These are phyloP conservation scores for Backusella liffmaniae DNA, from an alignment of 192 early-diverging fungal genomes.

Conservation along the genomic window DNA sequence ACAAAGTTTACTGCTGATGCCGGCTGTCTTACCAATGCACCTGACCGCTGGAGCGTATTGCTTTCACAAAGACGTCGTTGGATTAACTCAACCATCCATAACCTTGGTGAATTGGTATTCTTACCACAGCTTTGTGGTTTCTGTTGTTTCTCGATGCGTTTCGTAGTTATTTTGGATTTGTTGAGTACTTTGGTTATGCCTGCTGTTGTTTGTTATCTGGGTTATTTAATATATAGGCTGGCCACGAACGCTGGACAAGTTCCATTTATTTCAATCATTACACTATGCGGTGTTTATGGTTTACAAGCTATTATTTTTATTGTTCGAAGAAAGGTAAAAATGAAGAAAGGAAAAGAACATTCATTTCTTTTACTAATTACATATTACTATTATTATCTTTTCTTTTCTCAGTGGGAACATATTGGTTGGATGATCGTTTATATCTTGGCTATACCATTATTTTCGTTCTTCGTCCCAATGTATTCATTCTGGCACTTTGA, in stretches of 20 bases:
- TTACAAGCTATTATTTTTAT: constrained; percentile 69
- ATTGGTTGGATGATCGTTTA: constrained; percentile 98
- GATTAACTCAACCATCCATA: constrained; percentile 99
- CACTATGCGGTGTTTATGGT: constrained; percentile 83
- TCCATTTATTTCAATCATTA: constrained; percentile 83
- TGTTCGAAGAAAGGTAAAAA: constrained; percentile 67
- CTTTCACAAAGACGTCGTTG: constrained; percentile 98
- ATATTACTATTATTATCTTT: background rate
- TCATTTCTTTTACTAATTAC: background rate
- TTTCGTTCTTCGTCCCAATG: constrained; percentile 74
- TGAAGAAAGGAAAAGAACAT: constrained; percentile 2
- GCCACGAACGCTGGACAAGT: constrained; percentile 53
- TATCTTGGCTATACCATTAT: constrained; percentile 88
- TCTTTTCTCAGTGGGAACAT: constrained; percentile 67
- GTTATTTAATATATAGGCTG: constrained; percentile 73
- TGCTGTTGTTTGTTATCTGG: constrained; percentile 83
- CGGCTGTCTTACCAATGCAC: constrained; percentile 88
- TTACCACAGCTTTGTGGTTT: constrained; percentile 95
- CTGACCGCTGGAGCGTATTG: constrained; percentile 89
- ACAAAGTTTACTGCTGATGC: constrained; percentile 91
- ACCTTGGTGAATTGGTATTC: constrained; percentile 90
- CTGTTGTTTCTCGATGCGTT: constrained; percentile 95
- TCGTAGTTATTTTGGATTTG: constrained; percentile 93
- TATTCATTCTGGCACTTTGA: constrained; percentile 99
- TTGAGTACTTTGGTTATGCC: constrained; percentile 93